Evolutionary conservation across 148 eudicot species (phyloP), one percentile per base, ranked within the genome.

Genomic region (Diospyros lotus): DNA sequence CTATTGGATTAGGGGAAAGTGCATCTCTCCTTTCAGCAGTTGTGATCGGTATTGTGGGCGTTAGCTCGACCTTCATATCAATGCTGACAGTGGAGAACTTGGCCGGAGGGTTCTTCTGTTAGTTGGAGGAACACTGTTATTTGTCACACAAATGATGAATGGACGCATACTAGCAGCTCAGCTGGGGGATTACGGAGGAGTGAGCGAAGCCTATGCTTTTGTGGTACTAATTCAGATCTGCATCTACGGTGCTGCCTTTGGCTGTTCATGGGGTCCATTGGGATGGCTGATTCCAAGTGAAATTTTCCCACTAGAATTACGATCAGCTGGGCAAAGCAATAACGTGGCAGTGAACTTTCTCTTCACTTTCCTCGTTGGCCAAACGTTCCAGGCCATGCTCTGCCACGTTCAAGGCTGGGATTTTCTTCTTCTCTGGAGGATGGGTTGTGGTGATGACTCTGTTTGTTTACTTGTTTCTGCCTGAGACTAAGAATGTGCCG

Each of bases 201-300:
- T 69, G 60, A 69, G 73, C 60, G 54, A 69, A 69, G 73, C 60
- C 45, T 69, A 14, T 53, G 61, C 73, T 54, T 3, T 53, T 11
- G 73, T 69, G 59, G 60, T 69, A 18, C 5, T 86, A 45, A 67
- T 80, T 18, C 55, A 79, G 38, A 12, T 84, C 13, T 84, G 87
- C 68, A 6, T 81, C 10, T 84, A 71, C 38, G 76, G 58, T 45
- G 58, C 69, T 4, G 87, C 76, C 2, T 86, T 83, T 67, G 72
- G 83, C 52, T 74, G 77, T 64, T 86, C 85, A 11, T 86, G 89
- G 89, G 87, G 89, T 2, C 83, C 89, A 2, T 69, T 83, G 15
- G 85, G 83, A 13, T 86, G 82, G 82, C 48, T 80, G 54, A 84
- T 86, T 69, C 73, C 73, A 9, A 69, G 73, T 14, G 73, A 69